phyloP scores from a whole-genome alignment of 495 filamentous ascomycete species.

The Aspergillus panamensis region DNA sequence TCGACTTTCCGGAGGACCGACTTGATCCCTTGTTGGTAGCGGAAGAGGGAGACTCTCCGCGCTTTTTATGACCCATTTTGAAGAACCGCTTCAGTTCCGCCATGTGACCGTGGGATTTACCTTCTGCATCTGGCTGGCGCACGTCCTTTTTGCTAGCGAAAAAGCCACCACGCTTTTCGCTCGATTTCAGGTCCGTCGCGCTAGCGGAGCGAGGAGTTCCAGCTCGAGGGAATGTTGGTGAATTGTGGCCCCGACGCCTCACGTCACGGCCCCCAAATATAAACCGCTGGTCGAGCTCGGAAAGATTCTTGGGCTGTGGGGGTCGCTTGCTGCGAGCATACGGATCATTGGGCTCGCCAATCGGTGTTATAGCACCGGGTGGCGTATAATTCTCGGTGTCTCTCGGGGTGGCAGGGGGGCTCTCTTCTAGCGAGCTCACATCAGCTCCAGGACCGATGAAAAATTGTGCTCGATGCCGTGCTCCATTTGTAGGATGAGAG shows the following conservation, averaged over 20 bases:
- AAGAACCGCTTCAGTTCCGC: conserved; percentile 93
- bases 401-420: conserved; percentile 54
- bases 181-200: conserved; percentile 44
- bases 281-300: conserved; percentile 77
- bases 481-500: conserved; percentile 34
- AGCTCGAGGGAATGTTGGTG: conserved; percentile 31
- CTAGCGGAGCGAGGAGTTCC: conserved; percentile 44
- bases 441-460: conserved; percentile 64
- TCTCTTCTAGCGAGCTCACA: conserved; percentile 45
- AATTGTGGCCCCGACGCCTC: conserved; percentile 36
- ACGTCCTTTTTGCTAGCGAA: conserved; percentile 45
- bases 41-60: conserved; percentile 56
- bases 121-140: conserved; percentile 39
- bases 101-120: conserved; percentile 73
- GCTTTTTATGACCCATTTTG: conserved; percentile 64
- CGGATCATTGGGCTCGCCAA: conserved; percentile 81
- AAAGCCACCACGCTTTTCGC: conserved; percentile 47
- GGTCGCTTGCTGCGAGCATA: conserved; percentile 80
- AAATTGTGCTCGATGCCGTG: conserved; percentile 67
- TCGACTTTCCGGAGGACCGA: conserved; percentile 51
- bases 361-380: conserved; percentile 67
- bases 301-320: conserved; percentile 63
- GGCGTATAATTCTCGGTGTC: conserved; percentile 58
- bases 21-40: conserved; percentile 41
- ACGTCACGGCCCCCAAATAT: conserved; percentile 66